Evolutionary conservation across 2,329 filamentous ascomycete species (phyloP).

Genomic region (Didymella exigua): DNA sequence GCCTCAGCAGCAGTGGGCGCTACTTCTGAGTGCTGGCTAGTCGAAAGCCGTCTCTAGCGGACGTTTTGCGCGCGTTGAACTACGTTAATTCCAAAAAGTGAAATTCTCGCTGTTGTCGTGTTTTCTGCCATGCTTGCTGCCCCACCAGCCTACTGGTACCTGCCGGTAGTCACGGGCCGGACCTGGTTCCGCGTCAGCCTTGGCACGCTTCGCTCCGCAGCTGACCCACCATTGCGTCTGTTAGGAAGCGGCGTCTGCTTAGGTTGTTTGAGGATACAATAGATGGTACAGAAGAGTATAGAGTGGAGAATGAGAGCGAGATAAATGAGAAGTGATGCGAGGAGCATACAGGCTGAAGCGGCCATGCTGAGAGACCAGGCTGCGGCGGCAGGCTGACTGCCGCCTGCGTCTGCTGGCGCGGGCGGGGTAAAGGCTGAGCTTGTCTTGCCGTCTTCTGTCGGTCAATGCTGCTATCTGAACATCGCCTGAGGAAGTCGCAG

Average conservation of each 20-base stretch:
- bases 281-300: not conserved
- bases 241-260: not conserved
- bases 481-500: too few relatives aligned
- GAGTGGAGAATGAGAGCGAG: not conserved
- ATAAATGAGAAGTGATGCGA: too few relatives aligned
- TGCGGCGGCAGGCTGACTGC: not conserved
- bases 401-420: not conserved
- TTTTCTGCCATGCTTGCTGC: too few relatives aligned
- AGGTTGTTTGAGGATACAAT: too few relatives aligned
- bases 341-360: too few relatives aligned
- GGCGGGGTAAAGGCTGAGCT: not conserved
- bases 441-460: not conserved
- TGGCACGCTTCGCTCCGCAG: slow-evolving; percentile 1
- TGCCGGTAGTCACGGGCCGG: slow-evolving; percentile 21
- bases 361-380: not conserved
- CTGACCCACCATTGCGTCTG: slow-evolving; percentile 19
- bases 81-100: slow-evolving; percentile 14
- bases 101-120: slow-evolving; percentile 7
- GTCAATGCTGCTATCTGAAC: not conserved
- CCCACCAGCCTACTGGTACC: too few relatives aligned
- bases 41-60: slow-evolving; percentile 6
- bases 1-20: too few relatives aligned
- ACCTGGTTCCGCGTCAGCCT: slow-evolving; percentile 20
- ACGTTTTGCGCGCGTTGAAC: slow-evolving; percentile 11
- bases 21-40: slow-evolving; percentile 8